phyloP scores from a whole-genome alignment of 2,329 filamentous ascomycete genomes.

The Cordyceps fumosorosea region DNA sequence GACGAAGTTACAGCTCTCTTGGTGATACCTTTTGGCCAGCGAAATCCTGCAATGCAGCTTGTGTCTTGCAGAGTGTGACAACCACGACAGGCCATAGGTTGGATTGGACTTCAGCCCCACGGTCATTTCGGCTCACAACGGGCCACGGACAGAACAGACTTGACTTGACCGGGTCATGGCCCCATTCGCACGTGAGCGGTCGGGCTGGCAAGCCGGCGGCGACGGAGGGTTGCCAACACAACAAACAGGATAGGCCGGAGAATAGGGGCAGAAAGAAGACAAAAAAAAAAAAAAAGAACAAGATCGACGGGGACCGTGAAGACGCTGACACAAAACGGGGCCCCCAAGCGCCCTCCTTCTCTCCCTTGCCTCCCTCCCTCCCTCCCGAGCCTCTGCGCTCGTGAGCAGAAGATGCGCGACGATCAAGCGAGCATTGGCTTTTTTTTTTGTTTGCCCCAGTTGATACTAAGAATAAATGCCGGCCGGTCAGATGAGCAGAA shows the following conservation, averaged over 20 bases:
- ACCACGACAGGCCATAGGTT: neutral
- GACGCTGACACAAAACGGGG: neutral
- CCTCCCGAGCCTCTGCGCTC: no score
- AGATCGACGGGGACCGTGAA: neutral
- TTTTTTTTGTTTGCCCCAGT: neutral
- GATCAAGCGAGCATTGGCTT: neutral
- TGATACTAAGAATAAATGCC: neutral
- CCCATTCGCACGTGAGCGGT: slow-evolving; percentile 9
- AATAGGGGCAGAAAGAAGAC: neutral
- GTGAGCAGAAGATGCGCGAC: neutral
- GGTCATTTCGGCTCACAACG: slow-evolving; percentile 11
- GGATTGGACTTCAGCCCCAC: neutral
- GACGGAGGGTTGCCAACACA: neutral
- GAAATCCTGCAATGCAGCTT: slow-evolving; percentile 11
- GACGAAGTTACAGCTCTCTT: neutral
- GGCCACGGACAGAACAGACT: neutral
- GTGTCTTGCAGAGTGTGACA: slow-evolving; percentile 8
- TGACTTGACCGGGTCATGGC: neutral
- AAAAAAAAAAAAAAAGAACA: neutral
- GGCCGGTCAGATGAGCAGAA: neutral
- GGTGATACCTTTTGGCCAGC: slow-evolving; percentile 4
- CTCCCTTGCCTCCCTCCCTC: no score
- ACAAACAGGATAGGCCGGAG: neutral
- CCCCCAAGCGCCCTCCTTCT: no score
- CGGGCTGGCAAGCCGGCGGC: neutral